Conservation (phyloP, 495 filamentous ascomycete genomes). For the Barbatosphaeria neglecta region DNA sequence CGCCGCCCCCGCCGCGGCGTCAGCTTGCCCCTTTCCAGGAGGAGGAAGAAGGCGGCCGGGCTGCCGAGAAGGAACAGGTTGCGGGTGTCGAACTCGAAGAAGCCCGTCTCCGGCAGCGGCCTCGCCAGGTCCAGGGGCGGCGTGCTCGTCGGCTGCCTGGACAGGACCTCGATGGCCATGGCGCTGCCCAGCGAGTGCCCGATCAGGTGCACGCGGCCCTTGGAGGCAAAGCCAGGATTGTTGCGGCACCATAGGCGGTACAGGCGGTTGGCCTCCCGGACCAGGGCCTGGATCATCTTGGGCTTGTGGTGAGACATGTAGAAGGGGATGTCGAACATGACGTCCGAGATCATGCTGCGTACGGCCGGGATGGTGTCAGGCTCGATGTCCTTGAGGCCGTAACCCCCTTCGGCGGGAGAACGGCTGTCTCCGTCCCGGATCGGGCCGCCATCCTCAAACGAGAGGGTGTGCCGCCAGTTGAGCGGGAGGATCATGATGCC, state of each 20-base stretch:
- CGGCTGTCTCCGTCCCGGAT: slow-evolving; percentile 34
- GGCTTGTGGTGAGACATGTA: slow-evolving; percentile 92
- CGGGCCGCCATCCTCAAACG: slow-evolving; percentile 64
- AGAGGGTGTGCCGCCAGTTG: slow-evolving; percentile 84
- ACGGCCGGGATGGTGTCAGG: slow-evolving; percentile 82
- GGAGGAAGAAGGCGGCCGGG: slow-evolving; percentile 83
- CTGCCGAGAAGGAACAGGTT: slow-evolving; percentile 88
- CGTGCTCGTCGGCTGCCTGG: slow-evolving; percentile 61
- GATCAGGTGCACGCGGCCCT: slow-evolving; percentile 79
- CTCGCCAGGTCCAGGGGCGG: slow-evolving; percentile 42
- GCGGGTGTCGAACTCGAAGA: slow-evolving; percentile 84
- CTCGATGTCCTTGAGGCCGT: slow-evolving; percentile 78
- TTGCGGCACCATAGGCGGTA: slow-evolving; percentile 88
- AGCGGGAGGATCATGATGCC: slow-evolving; percentile 47
- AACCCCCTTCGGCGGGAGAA: slow-evolving; percentile 45
- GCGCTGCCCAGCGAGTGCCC: slow-evolving; percentile 89
- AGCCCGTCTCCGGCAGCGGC: slow-evolving; percentile 38
- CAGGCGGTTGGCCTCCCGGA: slow-evolving; percentile 86
- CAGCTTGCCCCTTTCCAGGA: slow-evolving; percentile 74
- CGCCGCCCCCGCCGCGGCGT: slow-evolving; percentile 62
- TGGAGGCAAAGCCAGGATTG: slow-evolving; percentile 71
- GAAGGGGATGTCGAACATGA: slow-evolving; percentile 95
- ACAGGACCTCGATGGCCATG: slow-evolving; percentile 86
- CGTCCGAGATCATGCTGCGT: slow-evolving; percentile 81
- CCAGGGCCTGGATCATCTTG: slow-evolving; percentile 83